These are phyloP conservation scores for Colletotrichum shisoi DNA, from an alignment of 2,329 filamentous ascomycete species.

Conservation along the genomic window DNA sequence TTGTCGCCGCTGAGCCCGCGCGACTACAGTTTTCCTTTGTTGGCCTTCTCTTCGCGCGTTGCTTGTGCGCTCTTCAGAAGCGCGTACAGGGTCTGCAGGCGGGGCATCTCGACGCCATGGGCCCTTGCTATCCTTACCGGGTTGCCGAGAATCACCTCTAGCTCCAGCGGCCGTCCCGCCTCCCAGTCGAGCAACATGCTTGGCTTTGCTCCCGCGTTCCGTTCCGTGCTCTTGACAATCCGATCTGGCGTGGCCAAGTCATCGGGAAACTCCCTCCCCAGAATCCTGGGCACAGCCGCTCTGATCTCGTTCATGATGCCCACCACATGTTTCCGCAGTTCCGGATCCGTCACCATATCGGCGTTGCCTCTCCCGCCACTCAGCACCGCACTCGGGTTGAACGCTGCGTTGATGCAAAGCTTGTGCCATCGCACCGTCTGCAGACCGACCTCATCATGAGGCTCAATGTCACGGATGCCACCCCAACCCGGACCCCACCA, in stretches of 20 bases:
- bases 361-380: slow-evolving; percentile 70
- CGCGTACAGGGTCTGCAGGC: slow-evolving; percentile 73
- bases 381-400: slow-evolving; percentile 76
- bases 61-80: slow-evolving; percentile 68
- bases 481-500: slow-evolving; percentile 63
- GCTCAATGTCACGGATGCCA: slow-evolving; percentile 70
- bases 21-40: slow-evolving; percentile 50
- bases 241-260: slow-evolving; percentile 69
- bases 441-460: slow-evolving; percentile 70
- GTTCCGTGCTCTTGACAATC: slow-evolving; percentile 69
- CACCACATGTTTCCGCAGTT: slow-evolving; percentile 67
- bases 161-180: slow-evolving; percentile 69
- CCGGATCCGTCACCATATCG: slow-evolving; percentile 69
- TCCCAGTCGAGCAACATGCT: slow-evolving; percentile 78
- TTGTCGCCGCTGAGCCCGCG: not conserved
- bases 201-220: slow-evolving; percentile 69
- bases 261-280: slow-evolving; percentile 67
- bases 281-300: slow-evolving; percentile 67
- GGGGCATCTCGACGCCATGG: slow-evolving; percentile 69
- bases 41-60: slow-evolving; percentile 53
- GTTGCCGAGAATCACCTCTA: slow-evolving; percentile 77
- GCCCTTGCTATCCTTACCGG: slow-evolving; percentile 70
- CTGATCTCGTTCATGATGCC: slow-evolving; percentile 76
- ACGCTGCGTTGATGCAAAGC: slow-evolving; percentile 77
- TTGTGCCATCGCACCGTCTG: slow-evolving; percentile 80